phyloP scores from a whole-genome alignment of 495 filamentous ascomycete species.

The Evernia prunastri region DNA sequence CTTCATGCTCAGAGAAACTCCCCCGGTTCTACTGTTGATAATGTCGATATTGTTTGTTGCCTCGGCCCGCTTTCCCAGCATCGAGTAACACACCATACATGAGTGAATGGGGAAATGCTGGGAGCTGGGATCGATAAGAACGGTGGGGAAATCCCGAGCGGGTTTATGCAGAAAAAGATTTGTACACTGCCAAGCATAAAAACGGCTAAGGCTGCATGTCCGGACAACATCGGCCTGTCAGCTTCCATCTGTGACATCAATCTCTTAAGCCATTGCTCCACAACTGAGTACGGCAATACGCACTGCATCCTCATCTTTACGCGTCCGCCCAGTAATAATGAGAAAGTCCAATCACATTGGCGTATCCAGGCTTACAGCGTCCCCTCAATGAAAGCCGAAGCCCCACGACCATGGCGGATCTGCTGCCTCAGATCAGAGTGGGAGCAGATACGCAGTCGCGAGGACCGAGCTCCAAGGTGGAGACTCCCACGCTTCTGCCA shows the following conservation, averaged over 20 bases:
- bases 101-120: no score
- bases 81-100: neutral
- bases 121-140: neutral
- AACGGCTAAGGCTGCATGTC: conserved; percentile 1
- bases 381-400: neutral
- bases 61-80: conserved; percentile 2
- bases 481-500: conserved; percentile 70
- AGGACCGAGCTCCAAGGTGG: conserved; percentile 53
- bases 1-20: neutral
- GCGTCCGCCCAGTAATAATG: neutral
- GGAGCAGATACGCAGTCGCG: conserved; percentile 48
- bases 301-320: neutral
- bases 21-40: no score
- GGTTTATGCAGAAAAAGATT: neutral
- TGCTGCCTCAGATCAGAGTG: conserved; percentile 17
- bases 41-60: no score
- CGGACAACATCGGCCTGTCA: neutral
- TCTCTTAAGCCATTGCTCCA: neutral
- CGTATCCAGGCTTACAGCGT: neutral
- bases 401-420: conserved; percentile 12
- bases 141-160: neutral
- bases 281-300: neutral
- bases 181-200: neutral
- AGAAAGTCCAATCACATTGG: neutral
- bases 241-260: neutral